Conservation (phyloP, 2,329 filamentous ascomycete genomes). For the Penicillium sp. region DNA sequence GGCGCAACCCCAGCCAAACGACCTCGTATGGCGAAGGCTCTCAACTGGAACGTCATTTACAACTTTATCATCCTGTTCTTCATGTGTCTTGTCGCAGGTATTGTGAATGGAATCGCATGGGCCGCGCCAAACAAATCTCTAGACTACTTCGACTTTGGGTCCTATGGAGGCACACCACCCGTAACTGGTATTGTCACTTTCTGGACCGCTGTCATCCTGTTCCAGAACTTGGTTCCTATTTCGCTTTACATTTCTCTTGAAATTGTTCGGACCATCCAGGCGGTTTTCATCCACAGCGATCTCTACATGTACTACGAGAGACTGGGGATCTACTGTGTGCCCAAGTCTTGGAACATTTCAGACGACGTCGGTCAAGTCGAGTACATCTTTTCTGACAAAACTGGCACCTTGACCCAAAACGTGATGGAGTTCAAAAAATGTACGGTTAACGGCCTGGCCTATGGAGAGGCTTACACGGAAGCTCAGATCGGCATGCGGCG, state of each 20-base stretch:
- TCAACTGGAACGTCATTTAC: slow-evolving; percentile 97
- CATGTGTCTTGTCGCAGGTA: slow-evolving; percentile 83
- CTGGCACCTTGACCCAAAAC: slow-evolving; percentile 84
- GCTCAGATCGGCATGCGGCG: slow-evolving; percentile 96
- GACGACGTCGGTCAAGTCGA: slow-evolving; percentile 97
- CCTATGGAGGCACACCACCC: slow-evolving; percentile 69
- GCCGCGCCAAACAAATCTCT: slow-evolving; percentile 69
- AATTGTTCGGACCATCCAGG: slow-evolving; percentile 89
- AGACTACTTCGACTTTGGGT: slow-evolving; percentile 79
- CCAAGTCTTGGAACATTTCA: slow-evolving; percentile 98
- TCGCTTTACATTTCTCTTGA: slow-evolving; percentile 97
- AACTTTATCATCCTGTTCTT: slow-evolving; percentile 87
- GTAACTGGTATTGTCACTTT: slow-evolving; percentile 94
- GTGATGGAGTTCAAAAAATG: slow-evolving; percentile 99
- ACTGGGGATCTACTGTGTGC: slow-evolving; percentile 90
- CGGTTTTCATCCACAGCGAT: slow-evolving; percentile 96
- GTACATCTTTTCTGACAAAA: slow-evolving; percentile 98
- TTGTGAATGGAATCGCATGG: slow-evolving; percentile 85
- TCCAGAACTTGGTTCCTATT: slow-evolving; percentile 98
- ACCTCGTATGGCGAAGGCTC: slow-evolving; percentile 81
- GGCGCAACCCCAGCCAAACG: slow-evolving; percentile 94
- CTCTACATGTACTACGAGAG: slow-evolving; percentile 95
- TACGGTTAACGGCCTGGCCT: slow-evolving; percentile 91
- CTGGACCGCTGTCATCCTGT: slow-evolving; percentile 90
- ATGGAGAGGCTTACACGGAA: slow-evolving; percentile 97